Evolutionary conservation across 2,329 filamentous ascomycete genomes (phyloP), one percentile per base, ranked within the genome.

Genomic region (Fusarium albidum): DNA sequence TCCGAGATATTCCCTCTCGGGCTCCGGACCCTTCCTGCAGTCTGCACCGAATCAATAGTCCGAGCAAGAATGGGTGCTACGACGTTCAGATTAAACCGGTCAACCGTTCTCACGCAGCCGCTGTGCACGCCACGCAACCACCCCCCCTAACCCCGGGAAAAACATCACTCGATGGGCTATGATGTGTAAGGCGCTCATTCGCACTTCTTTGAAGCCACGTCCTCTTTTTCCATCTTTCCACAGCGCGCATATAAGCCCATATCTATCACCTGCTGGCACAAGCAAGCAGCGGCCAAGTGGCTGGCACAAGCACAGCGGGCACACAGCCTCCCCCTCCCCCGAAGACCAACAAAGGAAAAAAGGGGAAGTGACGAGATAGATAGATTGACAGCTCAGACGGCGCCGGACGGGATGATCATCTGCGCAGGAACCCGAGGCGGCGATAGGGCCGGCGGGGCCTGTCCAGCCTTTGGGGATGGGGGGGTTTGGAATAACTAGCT

Each of bases 381-480:
- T n/a, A n/a, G n/a, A n/a, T 57, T 57, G 65, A 64, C 64, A 64
- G 61, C 58, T 67, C 55, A 63, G 58, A 43, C 45, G 57, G 59
- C 59, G 55, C 52, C 49, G 37, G 60, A 55, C 57, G 63, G 63
- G 59, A 59, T 66, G 61, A 67, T 69, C 65, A 68, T 59, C 67
- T 62, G 65, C 59, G 67, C 67, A 69, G 67, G 67, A 69, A 69
- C 67, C 67, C 67, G 67, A 54, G 44, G 46, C 50, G 52, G 43
- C 56, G 55, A 66, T 66, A 65, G 63, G 66, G 49, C 47, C 18
- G 47, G 46, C 34, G 51, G 39, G n/a, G 29, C 52, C 52, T 50
- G 39, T 57, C n/a, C 50, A 58, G 50, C 48, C 57, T 40, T 38
- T 29, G 17, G 18, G 31, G 31, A 37, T 17, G 33, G 26, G 21